These are phyloP conservation scores for Peronospora belbahrii DNA, from an alignment of 352 stramenopile genomes.

Conservation along the genomic window DNA sequence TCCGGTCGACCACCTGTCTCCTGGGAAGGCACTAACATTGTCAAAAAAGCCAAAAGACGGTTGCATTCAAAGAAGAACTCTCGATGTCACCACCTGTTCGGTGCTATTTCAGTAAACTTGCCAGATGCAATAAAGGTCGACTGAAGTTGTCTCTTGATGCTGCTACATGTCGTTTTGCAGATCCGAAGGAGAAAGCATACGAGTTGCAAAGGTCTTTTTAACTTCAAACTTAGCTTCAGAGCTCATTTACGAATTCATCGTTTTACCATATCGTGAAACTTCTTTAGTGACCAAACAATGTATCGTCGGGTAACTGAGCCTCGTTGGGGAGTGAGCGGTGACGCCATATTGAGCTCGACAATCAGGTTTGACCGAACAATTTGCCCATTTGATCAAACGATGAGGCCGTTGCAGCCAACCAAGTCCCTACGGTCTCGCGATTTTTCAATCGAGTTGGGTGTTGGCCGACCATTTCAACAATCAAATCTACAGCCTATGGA, in stretches of 20 bases:
- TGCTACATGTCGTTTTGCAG: too few relatives aligned
- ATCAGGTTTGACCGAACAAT: constrained; percentile 11
- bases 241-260: constrained; percentile 10
- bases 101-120: too few relatives aligned
- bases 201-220: too few relatives aligned
- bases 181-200: too few relatives aligned
- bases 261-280: background rate
- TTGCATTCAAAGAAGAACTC: too few relatives aligned
- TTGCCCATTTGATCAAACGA: constrained; percentile 13
- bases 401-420: constrained; percentile 6
- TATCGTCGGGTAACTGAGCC: constrained; percentile 1
- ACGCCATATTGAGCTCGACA: constrained; percentile 5
- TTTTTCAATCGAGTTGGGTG: constrained; percentile 5
- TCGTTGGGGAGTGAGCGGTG: constrained; percentile 10
- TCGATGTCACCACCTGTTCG: too few relatives aligned
- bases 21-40: too few relatives aligned
- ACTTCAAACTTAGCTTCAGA: background rate
- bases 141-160: too few relatives aligned
- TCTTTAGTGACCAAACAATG: constrained; percentile 8
- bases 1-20: too few relatives aligned
- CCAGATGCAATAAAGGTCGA: too few relatives aligned
- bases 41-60: too few relatives aligned
- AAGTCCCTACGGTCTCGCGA: constrained; percentile 5
- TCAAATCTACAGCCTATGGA: background rate
- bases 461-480: constrained; percentile 2